Evolutionary conservation across 345 rosid species (phyloP).

Genomic region (Rhodamnia argentea): DNA sequence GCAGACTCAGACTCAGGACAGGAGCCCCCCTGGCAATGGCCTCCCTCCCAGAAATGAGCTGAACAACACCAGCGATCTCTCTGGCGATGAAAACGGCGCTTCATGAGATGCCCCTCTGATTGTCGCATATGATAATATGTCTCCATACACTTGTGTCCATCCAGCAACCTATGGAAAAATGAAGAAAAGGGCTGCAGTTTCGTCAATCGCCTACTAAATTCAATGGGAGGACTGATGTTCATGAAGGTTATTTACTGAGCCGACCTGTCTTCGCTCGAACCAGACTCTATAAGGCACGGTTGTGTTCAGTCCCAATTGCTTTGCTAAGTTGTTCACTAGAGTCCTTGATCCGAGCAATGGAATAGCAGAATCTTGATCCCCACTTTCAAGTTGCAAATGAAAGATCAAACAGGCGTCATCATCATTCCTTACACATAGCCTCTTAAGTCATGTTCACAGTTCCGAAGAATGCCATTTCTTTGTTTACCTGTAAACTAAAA

Average conservation of each 20-base stretch:
- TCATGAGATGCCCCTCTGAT: slow-evolving; percentile 46
- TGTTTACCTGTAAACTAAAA: background rate
- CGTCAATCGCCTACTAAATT: background rate
- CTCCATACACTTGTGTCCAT: slow-evolving; percentile 45
- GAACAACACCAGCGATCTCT: slow-evolving; percentile 31
- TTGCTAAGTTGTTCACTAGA: slow-evolving; percentile 24
- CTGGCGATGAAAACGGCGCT: slow-evolving; percentile 41
- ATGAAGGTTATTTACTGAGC: background rate
- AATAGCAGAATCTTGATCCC: background rate
- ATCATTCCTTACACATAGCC: background rate
- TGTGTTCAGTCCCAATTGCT: slow-evolving; percentile 22
- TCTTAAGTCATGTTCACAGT: background rate
- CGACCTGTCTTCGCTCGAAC: slow-evolving; percentile 30
- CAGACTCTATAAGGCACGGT: slow-evolving; percentile 33
- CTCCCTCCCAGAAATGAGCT: slow-evolving; percentile 26
- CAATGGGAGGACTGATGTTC: background rate
- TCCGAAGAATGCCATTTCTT: background rate
- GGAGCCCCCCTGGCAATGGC: slow-evolving; percentile 15
- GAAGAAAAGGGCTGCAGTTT: background rate
- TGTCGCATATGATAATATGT: slow-evolving; percentile 27
- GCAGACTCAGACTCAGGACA: background rate
- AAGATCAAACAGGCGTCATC: background rate
- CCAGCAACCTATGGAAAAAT: slow-evolving; percentile 29
- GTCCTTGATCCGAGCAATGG: slow-evolving; percentile 2
- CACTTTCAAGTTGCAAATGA: background rate